Conservation (phyloP, 495 filamentous ascomycete genomes). For the Coniosporium apollinis region DNA sequence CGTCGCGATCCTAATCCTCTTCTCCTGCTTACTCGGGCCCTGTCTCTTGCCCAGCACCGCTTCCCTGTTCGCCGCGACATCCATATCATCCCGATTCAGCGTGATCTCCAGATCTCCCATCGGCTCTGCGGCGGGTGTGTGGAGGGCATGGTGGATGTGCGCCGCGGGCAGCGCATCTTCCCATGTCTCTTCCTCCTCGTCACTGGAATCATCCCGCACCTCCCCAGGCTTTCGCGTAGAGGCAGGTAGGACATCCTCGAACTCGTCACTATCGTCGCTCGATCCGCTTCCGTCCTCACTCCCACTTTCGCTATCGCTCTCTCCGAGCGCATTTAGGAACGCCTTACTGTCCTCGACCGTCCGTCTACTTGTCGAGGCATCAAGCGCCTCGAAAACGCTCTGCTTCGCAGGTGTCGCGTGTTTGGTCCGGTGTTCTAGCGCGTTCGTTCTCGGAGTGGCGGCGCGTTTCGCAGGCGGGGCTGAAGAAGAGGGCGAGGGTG, state of each 20-base stretch:
- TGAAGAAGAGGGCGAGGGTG: slow-evolving; percentile 8
- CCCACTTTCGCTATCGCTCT: slow-evolving; percentile 42
- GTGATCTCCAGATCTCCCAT: slow-evolving; percentile 60
- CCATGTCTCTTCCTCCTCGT: slow-evolving; percentile 61
- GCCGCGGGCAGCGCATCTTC: slow-evolving; percentile 57
- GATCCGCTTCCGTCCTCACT: slow-evolving; percentile 45
- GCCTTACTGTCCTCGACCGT: slow-evolving; percentile 34
- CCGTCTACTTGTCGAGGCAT: slow-evolving; percentile 32
- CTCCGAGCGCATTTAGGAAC: slow-evolving; percentile 29
- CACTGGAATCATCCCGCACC: slow-evolving; percentile 21
- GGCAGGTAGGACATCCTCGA: slow-evolving; percentile 38
- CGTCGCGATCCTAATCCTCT: slow-evolving; percentile 54
- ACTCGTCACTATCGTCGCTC: slow-evolving; percentile 40
- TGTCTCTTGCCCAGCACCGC: slow-evolving; percentile 43
- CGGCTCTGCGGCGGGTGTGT: slow-evolving; percentile 7
- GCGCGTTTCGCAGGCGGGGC: slow-evolving; percentile 11
- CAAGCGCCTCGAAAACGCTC: slow-evolving; percentile 46
- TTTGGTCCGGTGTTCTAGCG: too few relatives aligned
- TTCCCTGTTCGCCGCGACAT: slow-evolving; percentile 17
- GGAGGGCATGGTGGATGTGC: slow-evolving; percentile 16
- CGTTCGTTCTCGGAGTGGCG: slow-evolving; percentile 4
- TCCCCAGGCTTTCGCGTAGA: slow-evolving; percentile 11
- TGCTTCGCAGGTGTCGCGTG: slow-evolving; percentile 6
- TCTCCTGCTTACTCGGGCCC: slow-evolving; percentile 69
- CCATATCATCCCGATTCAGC: slow-evolving; percentile 41